Conservation (phyloP, 495 filamentous ascomycete species). For the Penicillium mononematosum region DNA sequence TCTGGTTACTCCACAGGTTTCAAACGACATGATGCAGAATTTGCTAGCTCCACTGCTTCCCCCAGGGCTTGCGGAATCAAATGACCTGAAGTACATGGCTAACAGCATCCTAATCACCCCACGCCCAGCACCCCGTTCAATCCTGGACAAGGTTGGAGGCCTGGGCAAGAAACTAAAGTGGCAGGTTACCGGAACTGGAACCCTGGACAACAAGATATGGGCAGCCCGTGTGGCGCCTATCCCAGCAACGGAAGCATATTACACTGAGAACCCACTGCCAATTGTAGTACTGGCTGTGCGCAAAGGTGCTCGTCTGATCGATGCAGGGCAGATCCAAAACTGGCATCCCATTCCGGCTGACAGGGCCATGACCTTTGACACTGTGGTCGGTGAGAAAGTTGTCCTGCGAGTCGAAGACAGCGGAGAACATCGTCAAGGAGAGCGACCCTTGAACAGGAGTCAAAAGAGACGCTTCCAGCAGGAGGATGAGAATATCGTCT, state of each 20-base stretch:
- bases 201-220: conserved; percentile 79
- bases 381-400: conserved; percentile 81
- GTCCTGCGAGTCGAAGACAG: conserved; percentile 72
- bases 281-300: conserved; percentile 74
- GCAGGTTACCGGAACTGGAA: conserved; percentile 73
- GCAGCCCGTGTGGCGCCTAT: conserved; percentile 76
- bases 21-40: conserved; percentile 65
- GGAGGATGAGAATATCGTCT: conserved; percentile 36
- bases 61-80: conserved; percentile 45
- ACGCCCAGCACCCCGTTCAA: conserved; percentile 61
- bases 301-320: conserved; percentile 69
- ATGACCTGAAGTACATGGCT: conserved; percentile 77
- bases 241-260: conserved; percentile 58
- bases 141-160: conserved; percentile 80
- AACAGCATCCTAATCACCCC: conserved; percentile 89
- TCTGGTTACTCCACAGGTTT: conserved; percentile 68
- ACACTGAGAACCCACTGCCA: conserved; percentile 72
- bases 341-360: conserved; percentile 77
- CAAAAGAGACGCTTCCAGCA: conserved; percentile 45
- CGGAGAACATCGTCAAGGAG: conserved; percentile 42
- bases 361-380: conserved; percentile 68
- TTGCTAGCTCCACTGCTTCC: conserved; percentile 56
- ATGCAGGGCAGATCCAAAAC: conserved; percentile 76
- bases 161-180: conserved; percentile 78
- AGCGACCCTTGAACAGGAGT: conserved; percentile 50